Conservation (phyloP, 225 moss, liverwort and hornwort genomes). For the Physcomitrellopsis africana region DNA sequence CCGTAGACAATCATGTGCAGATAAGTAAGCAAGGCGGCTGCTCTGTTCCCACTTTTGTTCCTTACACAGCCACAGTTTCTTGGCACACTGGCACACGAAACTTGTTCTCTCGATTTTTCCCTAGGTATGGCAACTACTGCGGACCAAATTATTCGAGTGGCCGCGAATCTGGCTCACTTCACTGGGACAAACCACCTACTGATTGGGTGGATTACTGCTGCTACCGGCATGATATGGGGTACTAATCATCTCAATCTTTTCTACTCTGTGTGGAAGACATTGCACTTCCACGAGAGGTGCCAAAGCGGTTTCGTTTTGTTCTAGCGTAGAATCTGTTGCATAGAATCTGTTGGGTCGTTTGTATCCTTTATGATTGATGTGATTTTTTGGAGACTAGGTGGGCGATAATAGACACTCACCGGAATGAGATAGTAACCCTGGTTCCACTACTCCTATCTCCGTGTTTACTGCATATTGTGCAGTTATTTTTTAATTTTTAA, state of each 20-base stretch:
- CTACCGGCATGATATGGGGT: constrained; percentile 86
- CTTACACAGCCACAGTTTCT: constrained; percentile 59
- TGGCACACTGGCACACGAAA: constrained; percentile 76
- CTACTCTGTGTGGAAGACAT: background rate
- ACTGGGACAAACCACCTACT: constrained; percentile 70
- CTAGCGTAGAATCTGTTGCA: too few relatives aligned
- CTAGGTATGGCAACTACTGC: constrained; percentile 86
- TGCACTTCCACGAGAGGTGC: background rate
- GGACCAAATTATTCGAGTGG: constrained; percentile 95
- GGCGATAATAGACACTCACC: background rate
- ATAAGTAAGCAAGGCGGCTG: constrained; percentile 40
- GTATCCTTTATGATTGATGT: background rate
- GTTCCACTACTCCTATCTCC: background rate
- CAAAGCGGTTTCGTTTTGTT: background rate
- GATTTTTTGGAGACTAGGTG: background rate
- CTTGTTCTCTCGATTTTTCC: constrained; percentile 71
- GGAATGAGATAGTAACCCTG: background rate
- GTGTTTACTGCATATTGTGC: background rate
- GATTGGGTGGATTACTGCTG: constrained; percentile 85
- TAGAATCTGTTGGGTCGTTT: background rate
- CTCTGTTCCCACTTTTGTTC: constrained; percentile 56
- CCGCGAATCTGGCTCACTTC: constrained; percentile 64
- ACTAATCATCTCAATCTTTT: background rate
- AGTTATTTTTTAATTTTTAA: background rate
- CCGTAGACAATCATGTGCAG: constrained; percentile 14